phyloP scores from a whole-genome alignment of 441 rosid genomes.

The Eutrema salsugineum region DNA sequence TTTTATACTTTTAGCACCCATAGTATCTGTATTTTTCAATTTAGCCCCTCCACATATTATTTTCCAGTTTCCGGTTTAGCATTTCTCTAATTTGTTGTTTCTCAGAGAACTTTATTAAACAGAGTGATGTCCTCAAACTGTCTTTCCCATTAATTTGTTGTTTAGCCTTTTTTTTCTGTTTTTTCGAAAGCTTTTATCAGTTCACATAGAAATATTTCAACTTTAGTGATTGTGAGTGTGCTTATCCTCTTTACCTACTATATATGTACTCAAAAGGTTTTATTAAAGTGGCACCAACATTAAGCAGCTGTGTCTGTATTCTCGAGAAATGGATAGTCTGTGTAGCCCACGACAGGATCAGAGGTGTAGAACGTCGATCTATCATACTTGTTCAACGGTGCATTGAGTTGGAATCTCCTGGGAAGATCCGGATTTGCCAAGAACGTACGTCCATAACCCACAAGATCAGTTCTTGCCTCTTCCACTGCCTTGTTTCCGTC shows the following conservation, averaged over 20 bases:
- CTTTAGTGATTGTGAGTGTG: no score
- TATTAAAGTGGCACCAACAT: no score
- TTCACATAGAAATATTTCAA: no score
- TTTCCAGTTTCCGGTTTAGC: not conserved
- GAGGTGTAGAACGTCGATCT: slow-evolving; percentile 22
- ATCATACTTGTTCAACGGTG: slow-evolving; percentile 24
- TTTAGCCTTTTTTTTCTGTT: no score
- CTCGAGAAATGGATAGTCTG: slow-evolving; percentile 25
- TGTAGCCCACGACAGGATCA: slow-evolving; percentile 29
- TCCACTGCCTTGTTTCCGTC: slow-evolving; percentile 29
- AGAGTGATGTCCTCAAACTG: no score
- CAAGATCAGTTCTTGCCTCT: slow-evolving; percentile 27
- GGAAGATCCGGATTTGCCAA: slow-evolving; percentile 41
- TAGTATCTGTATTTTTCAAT: not conserved
- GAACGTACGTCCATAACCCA: slow-evolving; percentile 31
- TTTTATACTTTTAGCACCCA: slow-evolving; percentile 1
- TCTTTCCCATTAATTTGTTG: no score
- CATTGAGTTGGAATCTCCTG: slow-evolving; percentile 24
- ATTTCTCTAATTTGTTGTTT: not conserved
- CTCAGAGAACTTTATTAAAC: not conserved
- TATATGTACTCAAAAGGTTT: no score
- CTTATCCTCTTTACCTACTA: no score
- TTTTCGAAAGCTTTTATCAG: no score
- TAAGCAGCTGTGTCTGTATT: not conserved
- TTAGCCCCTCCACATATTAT: not conserved